Percentiles rank a stretch among this genome's conserved stretches.
phyloP scores from a whole-genome alignment of 495 filamentous ascomycete species.

The Niebla homalea region DNA sequence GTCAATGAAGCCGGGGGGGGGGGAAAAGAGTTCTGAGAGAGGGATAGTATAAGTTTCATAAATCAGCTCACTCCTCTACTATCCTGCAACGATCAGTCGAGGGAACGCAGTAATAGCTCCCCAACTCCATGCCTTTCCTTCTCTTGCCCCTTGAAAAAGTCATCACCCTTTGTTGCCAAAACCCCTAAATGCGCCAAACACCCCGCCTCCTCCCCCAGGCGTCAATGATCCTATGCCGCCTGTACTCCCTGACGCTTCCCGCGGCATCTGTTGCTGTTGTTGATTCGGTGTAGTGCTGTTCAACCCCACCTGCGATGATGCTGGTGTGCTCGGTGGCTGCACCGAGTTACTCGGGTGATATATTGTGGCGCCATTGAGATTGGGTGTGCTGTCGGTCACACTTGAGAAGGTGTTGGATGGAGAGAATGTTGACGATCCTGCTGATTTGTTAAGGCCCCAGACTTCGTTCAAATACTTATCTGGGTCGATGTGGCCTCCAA shows the following conservation, averaged over 20 bases:
- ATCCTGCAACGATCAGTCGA: background rate
- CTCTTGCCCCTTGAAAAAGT: no score
- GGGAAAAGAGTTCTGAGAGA: no score
- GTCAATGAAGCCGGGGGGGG: no score
- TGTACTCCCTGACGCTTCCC: slow-evolving; percentile 4
- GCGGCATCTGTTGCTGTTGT: slow-evolving; percentile 29
- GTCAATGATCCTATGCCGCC: slow-evolving; percentile 50
- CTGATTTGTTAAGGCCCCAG: slow-evolving; percentile 63
- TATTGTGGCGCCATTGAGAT: slow-evolving; percentile 44
- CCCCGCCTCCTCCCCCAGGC: slow-evolving; percentile 53
- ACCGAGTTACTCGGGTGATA: slow-evolving; percentile 25
- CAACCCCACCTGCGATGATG: slow-evolving; percentile 37
- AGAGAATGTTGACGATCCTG: slow-evolving; percentile 13
- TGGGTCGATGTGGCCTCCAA: slow-evolving; percentile 62
- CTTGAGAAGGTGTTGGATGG: slow-evolving; percentile 20
- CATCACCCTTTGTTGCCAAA: slow-evolving; percentile 28
- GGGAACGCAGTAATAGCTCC: background rate
- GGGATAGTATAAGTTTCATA: no score
- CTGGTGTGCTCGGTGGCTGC: slow-evolving; percentile 59
- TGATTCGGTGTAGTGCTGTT: slow-evolving; percentile 45
- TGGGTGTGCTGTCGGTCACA: slow-evolving; percentile 30
- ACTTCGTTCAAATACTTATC: slow-evolving; percentile 71
- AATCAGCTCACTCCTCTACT: background rate
- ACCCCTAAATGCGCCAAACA: slow-evolving; percentile 31
- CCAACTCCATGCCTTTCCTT: background rate